Conservation (phyloP, 192 early-diverging fungal genomes). For the Phlyctochytrium planicorne region DNA sequence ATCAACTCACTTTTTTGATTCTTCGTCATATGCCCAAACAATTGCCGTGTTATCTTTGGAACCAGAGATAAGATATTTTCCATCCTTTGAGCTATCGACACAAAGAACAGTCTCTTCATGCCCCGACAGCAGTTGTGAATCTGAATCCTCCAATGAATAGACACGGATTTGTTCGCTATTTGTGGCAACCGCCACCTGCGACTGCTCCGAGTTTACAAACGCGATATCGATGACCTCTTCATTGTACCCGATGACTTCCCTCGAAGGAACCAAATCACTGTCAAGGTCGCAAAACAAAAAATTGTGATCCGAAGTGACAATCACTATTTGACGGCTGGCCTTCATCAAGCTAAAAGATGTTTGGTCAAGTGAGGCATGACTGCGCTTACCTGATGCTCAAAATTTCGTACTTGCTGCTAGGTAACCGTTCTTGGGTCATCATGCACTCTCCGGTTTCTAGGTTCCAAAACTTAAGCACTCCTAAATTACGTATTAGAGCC, state of each 20-base stretch:
- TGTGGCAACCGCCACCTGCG: conserved; percentile 82
- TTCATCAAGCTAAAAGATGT: conserved; percentile 43
- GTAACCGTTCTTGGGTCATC: conserved; percentile 63
- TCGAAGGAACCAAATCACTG: conserved; percentile 42
- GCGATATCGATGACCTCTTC: conserved; percentile 90
- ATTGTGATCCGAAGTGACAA: conserved; percentile 89
- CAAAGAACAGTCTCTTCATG: conserved; percentile 88
- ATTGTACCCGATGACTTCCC: conserved; percentile 93
- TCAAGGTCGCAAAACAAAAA: conserved; percentile 72
- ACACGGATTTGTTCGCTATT: conserved; percentile 88
- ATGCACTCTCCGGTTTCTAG: conserved; percentile 69
- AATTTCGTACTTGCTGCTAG: conserved; percentile 77
- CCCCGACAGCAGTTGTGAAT: conserved; percentile 86
- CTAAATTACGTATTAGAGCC: conserved; percentile 12
- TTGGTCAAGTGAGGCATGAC: conserved; percentile 11
- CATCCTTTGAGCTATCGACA: conserved; percentile 67
- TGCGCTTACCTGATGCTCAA: conserved; percentile 63
- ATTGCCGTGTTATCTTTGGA: conserved; percentile 86
- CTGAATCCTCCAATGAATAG: conserved; percentile 73
- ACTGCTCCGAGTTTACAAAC: conserved; percentile 72
- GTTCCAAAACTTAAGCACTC: conserved; percentile 85
- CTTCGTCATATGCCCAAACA: conserved; percentile 72
- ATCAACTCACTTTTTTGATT: conserved; percentile 22
- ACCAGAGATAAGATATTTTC: conserved; percentile 76
- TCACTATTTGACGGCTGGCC: conserved; percentile 57